Conservation (phyloP, 2,329 filamentous ascomycete species). For the Metarhizium anisopliae region DNA sequence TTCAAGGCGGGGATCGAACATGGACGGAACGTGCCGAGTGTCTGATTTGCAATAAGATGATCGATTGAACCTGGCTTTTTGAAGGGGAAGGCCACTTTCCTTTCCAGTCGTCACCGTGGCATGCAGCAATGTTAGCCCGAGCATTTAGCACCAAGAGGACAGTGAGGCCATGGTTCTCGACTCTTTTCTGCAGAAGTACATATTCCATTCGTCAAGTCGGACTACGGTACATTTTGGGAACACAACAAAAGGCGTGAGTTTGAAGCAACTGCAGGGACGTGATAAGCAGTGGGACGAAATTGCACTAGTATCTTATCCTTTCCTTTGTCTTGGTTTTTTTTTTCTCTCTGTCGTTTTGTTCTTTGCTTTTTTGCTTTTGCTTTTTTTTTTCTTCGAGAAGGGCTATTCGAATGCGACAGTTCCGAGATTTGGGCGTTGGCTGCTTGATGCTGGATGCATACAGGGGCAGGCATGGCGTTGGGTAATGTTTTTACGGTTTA, state of each 20-base stretch:
- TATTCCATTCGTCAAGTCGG: not conserved
- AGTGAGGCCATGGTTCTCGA: not conserved
- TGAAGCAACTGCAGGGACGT: not conserved
- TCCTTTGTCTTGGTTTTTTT: not conserved
- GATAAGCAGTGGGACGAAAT: not conserved
- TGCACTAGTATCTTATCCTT: not conserved
- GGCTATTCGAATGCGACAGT: not conserved
- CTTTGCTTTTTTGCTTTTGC: not conserved
- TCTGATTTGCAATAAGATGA: constrained; percentile 37
- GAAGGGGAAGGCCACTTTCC: not conserved
- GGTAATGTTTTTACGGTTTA: not conserved
- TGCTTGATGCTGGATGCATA: constrained; percentile 4
- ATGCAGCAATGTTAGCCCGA: too few relatives aligned
- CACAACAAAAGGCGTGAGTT: not conserved
- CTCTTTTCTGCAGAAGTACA: not conserved
- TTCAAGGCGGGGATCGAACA: constrained; percentile 39
- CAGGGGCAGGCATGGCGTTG: constrained; percentile 2
- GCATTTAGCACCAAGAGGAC: not conserved
- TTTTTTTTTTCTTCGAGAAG: not conserved
- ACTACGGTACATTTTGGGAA: not conserved
- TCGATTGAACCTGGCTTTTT: constrained; percentile 21
- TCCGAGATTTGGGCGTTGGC: constrained; percentile 1
- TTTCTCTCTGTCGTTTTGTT: not conserved
- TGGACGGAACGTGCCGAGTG: constrained; percentile 45
- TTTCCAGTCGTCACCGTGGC: not conserved